Evolutionary conservation across 768 basidiomycete species (phyloP).

Genomic region (Crucibulum laeve): DNA sequence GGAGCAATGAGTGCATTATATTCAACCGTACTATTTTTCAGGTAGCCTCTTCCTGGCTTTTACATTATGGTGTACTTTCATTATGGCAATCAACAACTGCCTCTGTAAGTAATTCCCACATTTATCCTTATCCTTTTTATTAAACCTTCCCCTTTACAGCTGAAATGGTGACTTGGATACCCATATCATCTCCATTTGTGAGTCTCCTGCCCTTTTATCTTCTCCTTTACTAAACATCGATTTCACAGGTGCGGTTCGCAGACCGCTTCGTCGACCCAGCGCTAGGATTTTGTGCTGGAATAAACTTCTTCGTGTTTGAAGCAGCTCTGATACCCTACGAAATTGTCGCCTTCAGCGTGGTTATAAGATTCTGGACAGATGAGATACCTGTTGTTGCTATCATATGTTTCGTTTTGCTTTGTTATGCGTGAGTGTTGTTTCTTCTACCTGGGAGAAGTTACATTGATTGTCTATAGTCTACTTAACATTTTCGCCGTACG

Average conservation of each 20-base stretch:
- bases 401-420: conserved; percentile 37
- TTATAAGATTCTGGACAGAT: conserved; percentile 50
- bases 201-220: conserved; percentile 10
- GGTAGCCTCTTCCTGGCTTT: conserved; percentile 47
- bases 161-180: conserved; percentile 82
- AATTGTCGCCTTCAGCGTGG: conserved; percentile 49
- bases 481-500: conserved; percentile 45
- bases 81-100: conserved; percentile 46
- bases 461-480: conserved; percentile 18
- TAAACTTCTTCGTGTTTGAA: conserved; percentile 57
- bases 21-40: conserved; percentile 11
- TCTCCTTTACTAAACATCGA: not conserved
- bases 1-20: conserved; percentile 20
- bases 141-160: conserved; percentile 34
- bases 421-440: conserved; percentile 30
- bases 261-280: conserved; percentile 56
- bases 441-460: no score
- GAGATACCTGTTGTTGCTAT: conserved; percentile 41
- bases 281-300: conserved; percentile 48
- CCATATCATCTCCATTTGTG: conserved; percentile 74
- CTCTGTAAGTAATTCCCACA: conserved; percentile 18
- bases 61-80: conserved; percentile 43
- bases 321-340: conserved; percentile 42
- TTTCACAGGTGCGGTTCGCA: conserved; percentile 48
- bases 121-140: not conserved